phyloP scores from a whole-genome alignment of 306 rosid species.

The barrel medic (Medicago truncatula) region MtrunA17r5.0-ANR NC_053045.1:31127001-31127500 shows the following conservation, averaged over 20 bases:
- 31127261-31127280: constrained; percentile 18
- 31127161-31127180: constrained; percentile 3
- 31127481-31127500: constrained; percentile 28
- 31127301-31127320: constrained; percentile 49
- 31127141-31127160: constrained; percentile 31
- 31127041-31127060: constrained; percentile 18
- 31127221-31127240: neutral
- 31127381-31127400: constrained; percentile 87
- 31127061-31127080: constrained; percentile 11
- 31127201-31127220: constrained; percentile 18
- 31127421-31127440: constrained; percentile 29
- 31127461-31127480: constrained; percentile 9
- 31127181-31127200: constrained; percentile 31
- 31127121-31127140: constrained; percentile 7
- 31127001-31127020: constrained; percentile 10
- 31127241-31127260: constrained; percentile 22
- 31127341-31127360: constrained; percentile 93
- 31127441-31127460: constrained; percentile 1
- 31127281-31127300: constrained; percentile 24
- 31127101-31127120: constrained; percentile 14
- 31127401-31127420: constrained; percentile 94
- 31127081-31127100: neutral
- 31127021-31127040: constrained; percentile 7
- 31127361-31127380: constrained; percentile 96
- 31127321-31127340: constrained; percentile 82